These are phyloP conservation scores for Daldinia sp. DNA, from an alignment of 2,329 filamentous ascomycete species.

Conservation along the genomic window DNA sequence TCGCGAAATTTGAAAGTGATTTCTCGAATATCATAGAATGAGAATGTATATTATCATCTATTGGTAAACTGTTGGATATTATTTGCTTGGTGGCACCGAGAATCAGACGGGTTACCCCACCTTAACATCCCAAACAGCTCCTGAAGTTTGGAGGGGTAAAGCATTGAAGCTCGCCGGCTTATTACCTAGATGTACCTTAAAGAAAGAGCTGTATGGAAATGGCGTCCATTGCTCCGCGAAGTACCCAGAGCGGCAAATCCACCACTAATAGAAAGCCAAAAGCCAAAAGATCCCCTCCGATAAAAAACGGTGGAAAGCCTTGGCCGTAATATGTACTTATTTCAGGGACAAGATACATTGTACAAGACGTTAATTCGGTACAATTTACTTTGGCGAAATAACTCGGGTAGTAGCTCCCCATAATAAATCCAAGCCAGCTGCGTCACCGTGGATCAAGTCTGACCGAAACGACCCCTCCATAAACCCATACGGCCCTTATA, in stretches of 20 bases:
- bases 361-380: conserved; percentile 3
- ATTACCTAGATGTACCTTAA: conserved; percentile 13
- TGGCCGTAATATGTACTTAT: conserved; percentile 3
- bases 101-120: conserved; percentile 34
- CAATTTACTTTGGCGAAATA: conserved; percentile 30
- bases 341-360: too few species aligned
- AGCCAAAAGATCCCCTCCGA: background rate
- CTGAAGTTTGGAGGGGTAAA: conserved; percentile 28
- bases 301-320: too few species aligned
- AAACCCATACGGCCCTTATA: too few species aligned
- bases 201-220: background rate
- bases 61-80: conserved; percentile 8
- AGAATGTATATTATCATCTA: background rate
- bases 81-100: background rate
- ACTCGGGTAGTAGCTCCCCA: conserved; percentile 23
- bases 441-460: conserved; percentile 34
- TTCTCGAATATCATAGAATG: background rate
- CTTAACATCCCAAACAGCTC: conserved; percentile 20
- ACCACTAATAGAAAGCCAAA: background rate
- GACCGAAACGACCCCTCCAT: conserved; percentile 29
- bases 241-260: conserved; percentile 16
- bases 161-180: conserved; percentile 21
- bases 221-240: conserved; percentile 20
- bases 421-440: conserved; percentile 26
- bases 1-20: background rate